Evolutionary conservation across 1,284 basidiomycete genomes (phyloP).

Genomic region (Boletus coffeatus): DNA sequence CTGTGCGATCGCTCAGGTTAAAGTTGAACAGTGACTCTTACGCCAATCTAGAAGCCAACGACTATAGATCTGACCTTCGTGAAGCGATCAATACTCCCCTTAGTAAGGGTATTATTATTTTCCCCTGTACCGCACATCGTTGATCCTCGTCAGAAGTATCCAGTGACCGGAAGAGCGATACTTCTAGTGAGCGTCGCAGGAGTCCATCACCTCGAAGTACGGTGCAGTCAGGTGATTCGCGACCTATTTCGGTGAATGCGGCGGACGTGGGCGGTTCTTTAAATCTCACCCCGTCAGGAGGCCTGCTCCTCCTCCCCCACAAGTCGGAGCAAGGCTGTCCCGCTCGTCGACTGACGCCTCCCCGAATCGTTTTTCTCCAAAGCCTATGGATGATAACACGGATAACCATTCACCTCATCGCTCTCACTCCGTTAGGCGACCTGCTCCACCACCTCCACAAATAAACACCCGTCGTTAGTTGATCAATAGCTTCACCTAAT

Average conservation of each 20-base stretch:
- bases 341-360: background rate
- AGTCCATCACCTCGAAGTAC: background rate
- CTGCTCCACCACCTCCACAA: constrained; percentile 11
- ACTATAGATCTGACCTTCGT: background rate
- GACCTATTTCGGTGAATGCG: background rate
- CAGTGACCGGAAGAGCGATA: background rate
- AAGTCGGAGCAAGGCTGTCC: background rate
- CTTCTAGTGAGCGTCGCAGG: background rate
- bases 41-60: background rate
- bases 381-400: background rate
- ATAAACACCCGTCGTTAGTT: background rate
- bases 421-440: constrained; percentile 5
- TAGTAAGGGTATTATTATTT: constrained; percentile 1
- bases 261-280: background rate
- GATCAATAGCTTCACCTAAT: background rate
- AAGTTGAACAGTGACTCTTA: background rate
- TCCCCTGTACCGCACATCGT: background rate
- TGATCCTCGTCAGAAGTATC: constrained; percentile 2
- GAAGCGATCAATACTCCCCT: constrained; percentile 3
- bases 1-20: background rate
- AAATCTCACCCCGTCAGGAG: constrained; percentile 4
- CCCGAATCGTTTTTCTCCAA: background rate
- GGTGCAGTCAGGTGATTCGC: background rate
- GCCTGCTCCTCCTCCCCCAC: constrained; percentile 12
- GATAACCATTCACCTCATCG: background rate